Evolutionary conservation across 2,329 filamentous ascomycete genomes (phyloP).

Genomic region (Alternaria tenuissima): DNA sequence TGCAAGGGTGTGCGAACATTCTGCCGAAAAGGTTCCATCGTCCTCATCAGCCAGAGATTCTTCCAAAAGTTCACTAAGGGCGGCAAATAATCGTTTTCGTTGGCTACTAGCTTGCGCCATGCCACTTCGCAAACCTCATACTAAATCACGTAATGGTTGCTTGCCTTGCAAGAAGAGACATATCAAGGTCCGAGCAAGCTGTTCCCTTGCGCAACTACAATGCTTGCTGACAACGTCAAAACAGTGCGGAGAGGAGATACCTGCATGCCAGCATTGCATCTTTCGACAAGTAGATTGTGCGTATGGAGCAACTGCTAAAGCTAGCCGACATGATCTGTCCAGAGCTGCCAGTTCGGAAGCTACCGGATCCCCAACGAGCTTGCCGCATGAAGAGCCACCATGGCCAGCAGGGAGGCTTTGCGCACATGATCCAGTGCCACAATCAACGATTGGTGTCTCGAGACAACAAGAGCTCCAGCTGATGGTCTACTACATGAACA

Average conservation of each 20-base stretch:
- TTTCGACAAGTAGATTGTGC: conserved; percentile 1
- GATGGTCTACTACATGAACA: conserved; percentile 4
- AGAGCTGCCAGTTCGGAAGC: conserved; percentile 4
- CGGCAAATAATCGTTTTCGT: too few relatives aligned
- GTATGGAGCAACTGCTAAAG: background rate
- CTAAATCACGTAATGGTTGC: conserved; percentile 8
- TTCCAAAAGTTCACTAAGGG: background rate
- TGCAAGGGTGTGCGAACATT: background rate
- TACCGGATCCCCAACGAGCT: background rate
- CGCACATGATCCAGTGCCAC: background rate
- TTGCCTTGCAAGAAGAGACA: conserved; percentile 4
- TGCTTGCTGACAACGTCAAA: background rate
- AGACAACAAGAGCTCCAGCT: conserved; percentile 6
- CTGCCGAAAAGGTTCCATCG: background rate
- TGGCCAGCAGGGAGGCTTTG: background rate
- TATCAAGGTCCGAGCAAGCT: background rate
- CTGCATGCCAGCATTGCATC: background rate
- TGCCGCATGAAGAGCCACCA: background rate
- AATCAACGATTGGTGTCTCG: background rate
- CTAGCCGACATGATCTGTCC: background rate
- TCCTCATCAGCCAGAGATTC: background rate
- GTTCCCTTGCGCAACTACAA: background rate
- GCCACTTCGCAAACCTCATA: conserved; percentile 4
- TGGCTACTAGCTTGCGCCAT: too few relatives aligned
- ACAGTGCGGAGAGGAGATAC: conserved; percentile 3